A percentile compares a stretch with the other conserved stretches of the same genome.
Conservation (phyloP, 2,329 filamentous ascomycete species). For the Tolypocladium sp. region DNA sequence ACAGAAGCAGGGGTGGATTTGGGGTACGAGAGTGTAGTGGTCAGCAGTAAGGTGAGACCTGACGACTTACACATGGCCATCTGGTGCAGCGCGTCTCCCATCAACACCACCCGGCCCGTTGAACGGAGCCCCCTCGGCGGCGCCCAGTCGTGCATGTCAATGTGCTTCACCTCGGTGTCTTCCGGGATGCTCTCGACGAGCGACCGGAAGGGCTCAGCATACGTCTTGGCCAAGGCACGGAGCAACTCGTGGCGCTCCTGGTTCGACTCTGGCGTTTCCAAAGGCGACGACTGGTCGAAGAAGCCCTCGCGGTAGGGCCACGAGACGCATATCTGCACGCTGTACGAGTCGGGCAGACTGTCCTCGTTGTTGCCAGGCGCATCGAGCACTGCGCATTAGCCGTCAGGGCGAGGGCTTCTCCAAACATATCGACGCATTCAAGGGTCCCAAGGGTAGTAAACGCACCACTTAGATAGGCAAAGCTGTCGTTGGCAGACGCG, state of each 20-base stretch:
- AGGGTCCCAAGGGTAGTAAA: neutral
- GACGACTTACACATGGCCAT: constrained; percentile 49
- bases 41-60: neutral
- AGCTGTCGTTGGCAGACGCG: constrained; percentile 39
- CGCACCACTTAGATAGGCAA: constrained; percentile 43
- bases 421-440: neutral
- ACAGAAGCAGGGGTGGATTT: neutral
- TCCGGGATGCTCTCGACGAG: constrained; percentile 30
- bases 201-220: constrained; percentile 39
- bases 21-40: neutral
- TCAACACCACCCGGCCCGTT: constrained; percentile 31
- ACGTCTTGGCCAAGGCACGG: constrained; percentile 31
- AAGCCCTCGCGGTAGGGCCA: constrained; percentile 35
- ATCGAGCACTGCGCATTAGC: constrained; percentile 32
- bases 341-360: constrained; percentile 24
- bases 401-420: neutral
- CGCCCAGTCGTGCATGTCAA: constrained; percentile 39
- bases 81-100: constrained; percentile 47
- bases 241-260: constrained; percentile 31
- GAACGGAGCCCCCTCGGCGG: constrained; percentile 26
- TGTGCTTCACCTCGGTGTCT: constrained; percentile 30
- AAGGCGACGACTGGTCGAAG: constrained; percentile 16
- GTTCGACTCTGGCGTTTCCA: constrained; percentile 30
- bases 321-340: constrained; percentile 40
- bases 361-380: constrained; percentile 31